phyloP scores from a whole-genome alignment of 2,329 filamentous ascomycete genomes.

The Colletotrichum lentis region DNA sequence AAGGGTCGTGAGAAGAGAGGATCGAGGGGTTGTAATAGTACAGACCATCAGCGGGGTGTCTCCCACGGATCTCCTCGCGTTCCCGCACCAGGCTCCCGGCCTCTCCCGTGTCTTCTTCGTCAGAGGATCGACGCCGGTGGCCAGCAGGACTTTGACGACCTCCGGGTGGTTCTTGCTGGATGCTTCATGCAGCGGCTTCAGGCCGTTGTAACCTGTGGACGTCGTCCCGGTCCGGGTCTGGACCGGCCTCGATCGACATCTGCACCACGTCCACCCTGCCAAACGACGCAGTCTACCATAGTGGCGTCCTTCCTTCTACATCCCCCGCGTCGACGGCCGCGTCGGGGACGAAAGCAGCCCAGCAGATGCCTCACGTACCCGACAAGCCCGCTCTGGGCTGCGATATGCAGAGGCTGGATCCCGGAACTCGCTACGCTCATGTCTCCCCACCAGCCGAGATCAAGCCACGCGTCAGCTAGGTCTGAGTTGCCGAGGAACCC shows the following conservation, averaged over 20 bases:
- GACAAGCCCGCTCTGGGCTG: conserved; percentile 27
- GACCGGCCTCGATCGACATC: conserved; percentile 41
- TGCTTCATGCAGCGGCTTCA: conserved; percentile 49
- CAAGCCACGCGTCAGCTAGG: neutral
- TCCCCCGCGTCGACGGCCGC: conserved; percentile 38
- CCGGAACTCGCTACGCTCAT: neutral
- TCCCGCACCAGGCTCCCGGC: conserved; percentile 14
- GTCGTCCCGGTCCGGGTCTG: conserved; percentile 41
- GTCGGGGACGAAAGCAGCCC: conserved; percentile 11
- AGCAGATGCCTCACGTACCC: conserved; percentile 38
- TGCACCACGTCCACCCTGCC: conserved; percentile 40
- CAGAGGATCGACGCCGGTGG: conserved; percentile 48
- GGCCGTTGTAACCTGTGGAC: conserved; percentile 40
- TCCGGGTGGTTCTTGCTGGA: conserved; percentile 44
- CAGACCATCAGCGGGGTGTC: conserved; percentile 43
- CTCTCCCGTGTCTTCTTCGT: conserved; percentile 41
- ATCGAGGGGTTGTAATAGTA: neutral
- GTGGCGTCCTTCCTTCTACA: conserved; percentile 36
- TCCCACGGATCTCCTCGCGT: conserved; percentile 35
- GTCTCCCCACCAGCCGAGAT: neutral
- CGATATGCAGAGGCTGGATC: conserved; percentile 25
- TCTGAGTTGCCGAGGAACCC: neutral
- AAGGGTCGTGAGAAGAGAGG: no score
- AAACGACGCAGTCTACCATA: conserved; percentile 43
- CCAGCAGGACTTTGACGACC: conserved; percentile 45